Base-by-base conservation (phyloP, 2,329 filamentous ascomycete species). In the Pseudocercospora fuligena region DNA sequence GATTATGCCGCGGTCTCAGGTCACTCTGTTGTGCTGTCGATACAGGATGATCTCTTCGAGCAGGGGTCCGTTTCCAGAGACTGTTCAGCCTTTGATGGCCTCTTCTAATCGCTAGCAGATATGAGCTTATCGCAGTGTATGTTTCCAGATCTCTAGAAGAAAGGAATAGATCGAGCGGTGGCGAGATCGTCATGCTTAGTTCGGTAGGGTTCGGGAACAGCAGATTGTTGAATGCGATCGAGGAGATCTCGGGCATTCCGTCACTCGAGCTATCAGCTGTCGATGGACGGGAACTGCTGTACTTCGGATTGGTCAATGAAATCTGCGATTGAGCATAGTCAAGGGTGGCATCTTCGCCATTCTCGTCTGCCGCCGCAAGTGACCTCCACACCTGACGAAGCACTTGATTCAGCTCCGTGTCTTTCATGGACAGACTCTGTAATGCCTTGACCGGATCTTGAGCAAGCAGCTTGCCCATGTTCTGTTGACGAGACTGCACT, bases 81-180 rank as follows among this genome's bases (percentile, higher is more conserved):
- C 92, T 89, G 0, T 92, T 91, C 1, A 98, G 84, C 43, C 92
- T 90, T 16, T 97, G 87, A 76, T 97, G 93, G 2, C 93, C 92
- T 65, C 94, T 88, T 61, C 93, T 90, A 69, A 98, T 89, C 0
- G 92, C 91, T 9, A 97, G 82, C 0, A 99, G 86, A 73, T 97
- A 98, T 1, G 92, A 87, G 77, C 96, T 93, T 68, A 97, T 90
- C n/a, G 86, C 85, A 0, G 93, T 91, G 78, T 98, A 99, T 0
- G 88, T 87, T 58, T 90, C 86, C 11, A 97, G 81, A 74, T 98
- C 94, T 0, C 89, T 84, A 3, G 87, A 83, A 11, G 91, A 89
- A 29, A 98, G 87, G 74, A 98, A 97, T 31, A 99, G 86, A 76
- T 98, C 94, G 5, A 98, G 80, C 0, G 95, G 94, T 1, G 91